Base-by-base conservation (phyloP, 177 flowering plant genomes). In the Vitis hybrid region DNA sequence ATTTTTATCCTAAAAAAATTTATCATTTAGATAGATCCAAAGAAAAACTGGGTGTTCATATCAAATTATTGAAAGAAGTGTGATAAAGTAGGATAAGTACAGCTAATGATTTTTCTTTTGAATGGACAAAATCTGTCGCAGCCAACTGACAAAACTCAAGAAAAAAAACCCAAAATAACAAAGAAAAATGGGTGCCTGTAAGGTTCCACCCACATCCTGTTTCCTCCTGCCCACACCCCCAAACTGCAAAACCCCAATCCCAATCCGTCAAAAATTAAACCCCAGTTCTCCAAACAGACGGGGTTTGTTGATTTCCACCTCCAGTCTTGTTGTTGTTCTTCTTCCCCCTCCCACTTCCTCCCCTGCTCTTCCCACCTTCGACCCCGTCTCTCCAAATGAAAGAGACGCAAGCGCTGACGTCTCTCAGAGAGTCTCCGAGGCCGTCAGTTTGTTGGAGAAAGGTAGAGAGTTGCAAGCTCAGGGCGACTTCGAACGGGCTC, bases 391-490 rank as follows among this genome's bases (percentile, higher is more conserved):
- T 63, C 57, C 77, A 32, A 76, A 77, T 4, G 89, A 86, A 79
- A 76, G 74, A 76, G 81, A 81, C 4, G 86, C 87, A 1, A 86
- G 90, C 55, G 63, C 53, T 9, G 11, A 56, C 3, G 66, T 84
- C 14, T 70, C 88, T 24, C 72, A 32, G 27, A 75, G 92, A 58
- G 69, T 88, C 2, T 62, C 82, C 1, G 78, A 81, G 14, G 92
- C 90, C 3, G 65, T 88, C n/a, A 82, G 72, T 35, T 75, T 88
- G 78, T 80, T 88, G 52, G 92, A 88, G 65, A 85, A 73, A 75
- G 92, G 88, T 2, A 82, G 79, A 67, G 89, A 86, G 21, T 84
- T 86, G 72, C 90, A 88, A 81, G 92, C 88, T 53, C 78, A 78
- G 53, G 92, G 92, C 9, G 87, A 88, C 71, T 88, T 88, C 63